These are phyloP conservation scores for Candida mesenterica DNA, from an alignment of 1,139 yeast species.

Conservation along the genomic window DNA sequence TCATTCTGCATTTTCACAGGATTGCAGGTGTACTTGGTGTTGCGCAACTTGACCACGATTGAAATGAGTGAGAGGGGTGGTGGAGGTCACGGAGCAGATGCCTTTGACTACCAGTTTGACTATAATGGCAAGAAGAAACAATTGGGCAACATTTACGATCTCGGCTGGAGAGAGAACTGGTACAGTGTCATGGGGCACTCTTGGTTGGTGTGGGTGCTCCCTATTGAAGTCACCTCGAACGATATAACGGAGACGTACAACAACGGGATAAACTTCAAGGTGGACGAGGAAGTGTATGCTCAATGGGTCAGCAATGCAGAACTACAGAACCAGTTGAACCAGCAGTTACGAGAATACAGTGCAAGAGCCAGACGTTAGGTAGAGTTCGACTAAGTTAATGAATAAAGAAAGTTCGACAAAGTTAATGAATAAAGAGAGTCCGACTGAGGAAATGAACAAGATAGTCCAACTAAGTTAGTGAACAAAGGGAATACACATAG, in stretches of 20 bases:
- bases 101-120: conserved; percentile 38
- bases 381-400: no score
- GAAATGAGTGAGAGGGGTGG: conserved; percentile 62
- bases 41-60: conserved; percentile 72
- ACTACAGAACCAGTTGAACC: conserved; percentile 48
- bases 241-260: conserved; percentile 26
- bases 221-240: conserved; percentile 39
- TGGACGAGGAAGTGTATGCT: conserved; percentile 43
- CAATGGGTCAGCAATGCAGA: conserved; percentile 41
- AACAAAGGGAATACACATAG: no score
- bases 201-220: conserved; percentile 70
- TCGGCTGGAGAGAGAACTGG: conserved; percentile 68
- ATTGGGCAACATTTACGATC: conserved; percentile 69
- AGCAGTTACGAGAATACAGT: conserved; percentile 30
- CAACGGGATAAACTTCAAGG: conserved; percentile 53
- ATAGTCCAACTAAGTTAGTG: no score
- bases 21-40: conserved; percentile 60
- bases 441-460: no score
- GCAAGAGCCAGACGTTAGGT: not conserved
- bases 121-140: conserved; percentile 24
- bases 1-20: conserved; percentile 59
- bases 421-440: no score
- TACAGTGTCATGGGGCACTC: conserved; percentile 66
- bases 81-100: conserved; percentile 26
- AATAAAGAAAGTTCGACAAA: no score